Conservation (phyloP, 768 basidiomycete genomes). For the Cubamyces sp. region DNA sequence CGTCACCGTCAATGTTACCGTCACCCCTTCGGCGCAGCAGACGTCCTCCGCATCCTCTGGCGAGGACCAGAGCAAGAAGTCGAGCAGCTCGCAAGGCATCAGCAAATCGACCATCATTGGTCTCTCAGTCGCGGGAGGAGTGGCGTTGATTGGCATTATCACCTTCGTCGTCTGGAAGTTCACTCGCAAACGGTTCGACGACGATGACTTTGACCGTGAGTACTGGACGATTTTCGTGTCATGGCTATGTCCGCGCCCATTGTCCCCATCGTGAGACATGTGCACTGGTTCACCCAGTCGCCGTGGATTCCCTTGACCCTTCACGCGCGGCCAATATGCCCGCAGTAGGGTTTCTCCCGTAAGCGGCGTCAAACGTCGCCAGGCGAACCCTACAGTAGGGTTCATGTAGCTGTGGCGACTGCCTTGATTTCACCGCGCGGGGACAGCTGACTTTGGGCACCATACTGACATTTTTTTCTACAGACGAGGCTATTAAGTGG, state of each 20-base stretch:
- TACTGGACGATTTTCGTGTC: constrained; percentile 26
- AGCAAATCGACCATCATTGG: constrained; percentile 77
- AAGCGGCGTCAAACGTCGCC: constrained; percentile 7
- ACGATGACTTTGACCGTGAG: constrained; percentile 75
- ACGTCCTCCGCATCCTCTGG: constrained; percentile 33
- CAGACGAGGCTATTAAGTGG: constrained; percentile 90
- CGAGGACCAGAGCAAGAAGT: constrained; percentile 30
- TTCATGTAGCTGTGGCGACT: constrained; percentile 11
- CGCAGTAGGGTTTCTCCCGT: constrained; percentile 3
- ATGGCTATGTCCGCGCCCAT: neutral
- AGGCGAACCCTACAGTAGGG: constrained; percentile 15
- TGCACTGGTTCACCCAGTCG: constrained; percentile 9
- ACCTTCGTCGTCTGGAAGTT: constrained; percentile 88
- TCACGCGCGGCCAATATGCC: constrained; percentile 2
- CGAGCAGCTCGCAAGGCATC: constrained; percentile 42
- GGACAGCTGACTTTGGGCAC: neutral
- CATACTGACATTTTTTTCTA: constrained; percentile 2
- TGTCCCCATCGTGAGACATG: neutral
- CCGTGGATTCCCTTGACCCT: neutral
- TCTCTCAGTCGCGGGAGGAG: constrained; percentile 79
- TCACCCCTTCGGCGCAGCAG: constrained; percentile 20
- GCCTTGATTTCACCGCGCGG: neutral
- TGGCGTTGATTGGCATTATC: constrained; percentile 70
- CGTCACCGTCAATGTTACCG: constrained; percentile 32
- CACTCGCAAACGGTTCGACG: constrained; percentile 71